Percentiles rank a stretch among this genome's conserved stretches.
Conservation (phyloP, 805 yeast genomes). For the Wickerhamomyces silvicola region DNA sequence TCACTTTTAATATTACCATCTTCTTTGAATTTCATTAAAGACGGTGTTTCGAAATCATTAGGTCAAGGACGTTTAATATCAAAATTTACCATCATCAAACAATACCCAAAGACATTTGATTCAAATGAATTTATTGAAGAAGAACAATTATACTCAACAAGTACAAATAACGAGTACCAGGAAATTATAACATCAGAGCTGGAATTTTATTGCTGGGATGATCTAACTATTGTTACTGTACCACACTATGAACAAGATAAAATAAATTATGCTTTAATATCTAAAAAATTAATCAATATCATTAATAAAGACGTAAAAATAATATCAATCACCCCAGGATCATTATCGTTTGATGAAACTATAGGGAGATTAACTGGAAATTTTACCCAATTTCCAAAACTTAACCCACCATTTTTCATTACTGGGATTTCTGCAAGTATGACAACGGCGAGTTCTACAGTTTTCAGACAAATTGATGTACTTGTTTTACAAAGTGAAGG, state of each 20-base stretch:
- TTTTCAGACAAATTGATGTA: conserved; percentile 11
- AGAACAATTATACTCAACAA: conserved; percentile 39
- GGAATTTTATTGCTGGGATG: conserved; percentile 13
- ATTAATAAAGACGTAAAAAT: conserved; percentile 3
- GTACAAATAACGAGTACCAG: conserved; percentile 4
- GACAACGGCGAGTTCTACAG: too few relatives aligned
- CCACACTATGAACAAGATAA: conserved; percentile 25
- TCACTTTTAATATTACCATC: background rate
- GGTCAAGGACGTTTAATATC: background rate
- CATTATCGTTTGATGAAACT: conserved; percentile 22
- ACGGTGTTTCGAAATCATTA: background rate
- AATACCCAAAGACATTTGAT: conserved; percentile 2
- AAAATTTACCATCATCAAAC: conserved; percentile 5
- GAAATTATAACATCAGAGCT: conserved; percentile 5
- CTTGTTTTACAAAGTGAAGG: conserved; percentile 51
- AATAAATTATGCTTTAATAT: conserved; percentile 25
- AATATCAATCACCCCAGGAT: conserved; percentile 28
- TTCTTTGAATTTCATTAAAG: background rate
- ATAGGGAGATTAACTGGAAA: conserved; percentile 12
- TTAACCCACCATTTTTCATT: conserved; percentile 56
- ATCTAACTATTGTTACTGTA: conserved; percentile 8
- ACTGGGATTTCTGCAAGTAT: conserved; percentile 57
- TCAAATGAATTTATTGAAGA: conserved; percentile 37
- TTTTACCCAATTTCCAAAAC: conserved; percentile 12
- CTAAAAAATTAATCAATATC: conserved; percentile 17